Evolutionary conservation across 768 basidiomycete species (phyloP), one percentile per base, ranked within the genome.

Genomic region (Suillus fuscotomentosus): DNA sequence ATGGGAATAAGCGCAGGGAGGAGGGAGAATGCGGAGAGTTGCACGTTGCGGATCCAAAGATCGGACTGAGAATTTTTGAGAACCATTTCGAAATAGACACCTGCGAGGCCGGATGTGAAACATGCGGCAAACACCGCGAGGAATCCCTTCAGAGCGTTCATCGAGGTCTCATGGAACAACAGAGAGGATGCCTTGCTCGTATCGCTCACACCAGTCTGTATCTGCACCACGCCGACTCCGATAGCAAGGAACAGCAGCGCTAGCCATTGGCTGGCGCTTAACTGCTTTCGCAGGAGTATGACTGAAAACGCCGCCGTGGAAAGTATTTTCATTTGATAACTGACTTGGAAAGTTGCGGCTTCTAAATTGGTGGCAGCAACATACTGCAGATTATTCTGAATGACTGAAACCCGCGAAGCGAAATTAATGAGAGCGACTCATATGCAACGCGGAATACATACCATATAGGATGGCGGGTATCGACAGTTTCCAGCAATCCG

Each of bases 31-130:
- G 96, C 83, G 27, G 94, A 96, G 17, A 99, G 85, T 76, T 99
- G 97, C 65, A 97, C 91, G 75, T 98, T 99, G 72, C 97, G 91
- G 64, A 97, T 89, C 97, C 97, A 98, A 13, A 99, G 83, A 77
- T 97, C 94, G 4, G 89, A 84, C 69, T 88, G 88, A 3, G 92
- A 91, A 69, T 90, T 89, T 80, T 97, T 99, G 68, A 96, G 81
- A 42, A 95, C 95, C 91, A 97, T 95, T 79, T 99, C 97, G 69
- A 99, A 99, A 79, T 99, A 99, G 34, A 98, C 96, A 7, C 96
- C 96, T 0, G 96, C 96, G 53, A 99, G 86, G 31, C 97, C 97
- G 0, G 95, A 97, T 0, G 96, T 97, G 74, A 97, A 88, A 80
- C 97, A 99, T 0, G 97, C 95, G 15, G 89, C 86, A 8, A 87